A percentile compares a stretch with the other conserved stretches of the same genome.
Evolutionary conservation across 2,329 filamentous ascomycete species (phyloP).

Genomic region (Trichoderma semiorbis): DNA sequence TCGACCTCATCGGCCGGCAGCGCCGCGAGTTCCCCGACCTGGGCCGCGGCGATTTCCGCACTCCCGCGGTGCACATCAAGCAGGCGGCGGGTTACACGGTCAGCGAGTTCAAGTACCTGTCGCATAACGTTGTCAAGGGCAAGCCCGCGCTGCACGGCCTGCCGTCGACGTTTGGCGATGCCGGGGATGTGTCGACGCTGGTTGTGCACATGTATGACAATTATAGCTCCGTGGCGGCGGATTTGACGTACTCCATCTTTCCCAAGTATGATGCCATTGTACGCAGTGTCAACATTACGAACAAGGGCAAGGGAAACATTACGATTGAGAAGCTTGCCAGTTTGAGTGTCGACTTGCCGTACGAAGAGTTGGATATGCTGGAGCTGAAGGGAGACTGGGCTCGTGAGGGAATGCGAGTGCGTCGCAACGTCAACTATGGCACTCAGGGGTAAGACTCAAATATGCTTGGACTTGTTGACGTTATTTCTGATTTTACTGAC

Average conservation of each 20-base stretch:
- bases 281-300: slow-evolving; percentile 59
- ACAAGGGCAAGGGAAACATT: slow-evolving; percentile 51
- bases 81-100: slow-evolving; percentile 58
- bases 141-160: slow-evolving; percentile 56
- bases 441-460: slow-evolving; percentile 44
- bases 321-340: slow-evolving; percentile 56
- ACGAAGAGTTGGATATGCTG: slow-evolving; percentile 59
- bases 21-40: slow-evolving; percentile 63
- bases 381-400: slow-evolving; percentile 62
- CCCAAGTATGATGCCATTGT: slow-evolving; percentile 58
- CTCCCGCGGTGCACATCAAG: slow-evolving; percentile 58
- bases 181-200: slow-evolving; percentile 55
- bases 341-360: slow-evolving; percentile 59
- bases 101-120: slow-evolving; percentile 55
- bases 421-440: slow-evolving; percentile 55
- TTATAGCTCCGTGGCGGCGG: slow-evolving; percentile 54
- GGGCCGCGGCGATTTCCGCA: slow-evolving; percentile 60
- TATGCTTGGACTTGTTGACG: background rate
- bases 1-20: slow-evolving; percentile 45
- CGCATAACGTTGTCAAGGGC: slow-evolving; percentile 51
- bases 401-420: slow-evolving; percentile 52
- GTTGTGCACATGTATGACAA: slow-evolving; percentile 57
- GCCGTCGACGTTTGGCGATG: slow-evolving; percentile 56
- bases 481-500: background rate
- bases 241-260: slow-evolving; percentile 62